Base-by-base conservation (phyloP, 169 alveolate species). In the Plasmodium inui region DNA sequence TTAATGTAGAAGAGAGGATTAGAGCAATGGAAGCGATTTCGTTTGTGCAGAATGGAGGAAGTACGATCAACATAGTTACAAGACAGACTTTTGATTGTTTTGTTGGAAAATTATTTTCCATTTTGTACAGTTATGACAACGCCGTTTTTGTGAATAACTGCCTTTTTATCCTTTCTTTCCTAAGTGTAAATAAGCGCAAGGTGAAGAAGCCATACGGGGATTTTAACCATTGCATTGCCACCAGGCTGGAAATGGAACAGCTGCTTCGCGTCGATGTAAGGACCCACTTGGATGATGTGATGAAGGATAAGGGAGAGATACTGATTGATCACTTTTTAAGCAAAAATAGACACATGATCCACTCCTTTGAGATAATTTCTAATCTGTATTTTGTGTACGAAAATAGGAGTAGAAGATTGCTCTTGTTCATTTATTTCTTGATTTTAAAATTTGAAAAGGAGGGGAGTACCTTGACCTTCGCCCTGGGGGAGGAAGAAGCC, bases 381-480 rank as follows among this genome's bases (percentile, higher is more conserved):
- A 89, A 57, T 61, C 72, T 89, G 34, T 89, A 89, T 89, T 67
- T 79, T 34, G 19, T 89, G 70, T 89, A 32, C 76, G 78, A 44
- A 26, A 37, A 89, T 32, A 57, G 70, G n/a, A 89, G 30, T 61
- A n/a, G 22, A 2, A 89, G 41, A 30, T 32, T 89, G 9, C 53
- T 89, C 44, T 17, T 55, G 14, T 89, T 78, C 73, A 89, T 89
- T 79, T 89, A 89, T 79, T 79, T 39, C 3, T 12, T 89, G 32
- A 89, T 89, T 79, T 41, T 89, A 78, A 89, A 89, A 61, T 89
- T 26, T 26, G 67, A n/a, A 12, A 17, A n/a, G 57, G 22, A 9
- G 30, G 78, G 39, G 14, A 41, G 72, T 82, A 28, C 12, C 28
- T 32, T 28, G n/a, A 10, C 17, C 57, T 46, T n/a, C 26, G 19